Evolutionary conservation across 345 rosid genomes (phyloP).

Genomic region (Brassica napus): Da-Ae NC_063441.1:13582501-13583000

Average conservation of each 20-base stretch:
- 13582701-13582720: slow-evolving; percentile 12
- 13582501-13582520: too few species aligned
- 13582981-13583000: slow-evolving; percentile 90
- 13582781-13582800: slow-evolving; percentile 25
- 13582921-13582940: slow-evolving; percentile 36
- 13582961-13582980: slow-evolving; percentile 79
- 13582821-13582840: slow-evolving; percentile 33
- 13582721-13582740: slow-evolving; percentile 22
- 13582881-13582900: slow-evolving; percentile 75
- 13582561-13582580: too few species aligned
- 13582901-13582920: slow-evolving; percentile 37
- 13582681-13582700: background rate
- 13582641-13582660: background rate
- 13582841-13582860: slow-evolving; percentile 59
- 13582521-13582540: too few species aligned
- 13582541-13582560: too few species aligned
- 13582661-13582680: background rate
- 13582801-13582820: slow-evolving; percentile 38
- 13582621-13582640: background rate
- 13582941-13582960: slow-evolving; percentile 77
- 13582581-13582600: too few species aligned
- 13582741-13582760: slow-evolving; percentile 4
- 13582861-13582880: slow-evolving; percentile 80
- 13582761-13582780: background rate
- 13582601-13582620: background rate